Evolutionary conservation across 2,329 filamentous ascomycete species (phyloP), one percentile per base, ranked within the genome.

Genomic region (Arthrobotrys iridis): DNA sequence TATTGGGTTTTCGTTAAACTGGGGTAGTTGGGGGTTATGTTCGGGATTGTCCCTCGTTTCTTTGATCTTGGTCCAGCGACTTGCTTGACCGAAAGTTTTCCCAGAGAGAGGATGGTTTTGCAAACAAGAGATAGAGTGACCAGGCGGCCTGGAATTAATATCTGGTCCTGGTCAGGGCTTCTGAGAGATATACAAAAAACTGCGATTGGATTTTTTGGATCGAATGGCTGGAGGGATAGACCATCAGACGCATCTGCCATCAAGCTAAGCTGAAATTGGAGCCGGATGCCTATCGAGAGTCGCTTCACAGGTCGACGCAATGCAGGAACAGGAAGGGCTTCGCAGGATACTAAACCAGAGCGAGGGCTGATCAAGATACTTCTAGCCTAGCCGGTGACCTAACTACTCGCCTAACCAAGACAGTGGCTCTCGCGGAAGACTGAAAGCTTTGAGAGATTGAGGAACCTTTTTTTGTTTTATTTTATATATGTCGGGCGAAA

Each of bases 1-100:
- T 72, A 72, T 72, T 70, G 65, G 65, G 15, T 41, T 55, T 70
- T 70, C 65, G 65, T 70, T 70, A 70, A 70, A 50, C 65, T 62
- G 65, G 65, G 65, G 65, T 62, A 60, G 28, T 60, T 62, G 59
- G 57, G 65, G 52, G 35, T 18, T 59, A 41, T 59, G 37, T 30
- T 59, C 55, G 22, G 35, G 37, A 59, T 59, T 59, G n/a, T 59
- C 37, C 37, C 55, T 59, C 50, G 50, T 55, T 37, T 55, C 50
- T 55, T n/a, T 55, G 50, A 55, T 55, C 48, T 55, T 55, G 48
- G 28, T 22, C 48, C 28, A 35, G 48, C 28, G 22, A 55, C 15
- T 35, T 48, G 58, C 15, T 35, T 48, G 58, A 62, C 15, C 24
- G 26, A 46, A 48, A 15, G 24, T 33, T 40, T 41, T 45, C 41